Base-by-base conservation (phyloP, 2,329 filamentous ascomycete genomes). In the Cladophialophora carrionii region DNA sequence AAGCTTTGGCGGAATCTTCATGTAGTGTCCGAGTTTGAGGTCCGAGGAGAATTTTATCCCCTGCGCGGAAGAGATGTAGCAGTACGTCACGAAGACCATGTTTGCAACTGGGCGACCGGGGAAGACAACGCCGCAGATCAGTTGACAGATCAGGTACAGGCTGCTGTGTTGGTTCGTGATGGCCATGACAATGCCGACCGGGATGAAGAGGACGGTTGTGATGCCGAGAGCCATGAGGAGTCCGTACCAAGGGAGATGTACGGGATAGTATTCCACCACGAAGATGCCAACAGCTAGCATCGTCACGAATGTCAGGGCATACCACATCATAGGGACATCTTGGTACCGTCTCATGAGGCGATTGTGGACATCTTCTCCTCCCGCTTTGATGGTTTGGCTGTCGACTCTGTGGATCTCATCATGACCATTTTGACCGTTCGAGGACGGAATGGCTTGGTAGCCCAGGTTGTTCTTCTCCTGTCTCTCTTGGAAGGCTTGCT, bases 1-100 rank as follows among this genome's bases (percentile, higher is more conserved):
- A 32, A 86, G 81, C 10, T 83, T 81, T 0, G 86, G 86, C 4
- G 86, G 85, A 20, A 88, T 85, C 76, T 87, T 87, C 76, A 85
- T 80, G 73, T 87, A 87, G 62, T 79, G 77, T 7, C 76, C 92
- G 0, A 96, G 84, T 77, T 96, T 96, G 57, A 96, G 83, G 75
- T 96, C 92, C 1, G 90, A 88, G 1, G 90, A 89, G 74, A 96
- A 96, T 74, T 96, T 95, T 76, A 96, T 89, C 31, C 92, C 92
- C 78, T 96, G 92, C 0, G 91, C 90, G 0, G 90, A 93, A 4
- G 90, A 92, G 73, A 95, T 95, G 77, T 95, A 96, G 67, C 91
- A 91, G 75, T 95, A 96, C 0, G 91, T 95, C 55, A 94, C 91
- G 72, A 96, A 96, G 41, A 96, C 90, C 92, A 96, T 96, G 76